A percentile compares a stretch with the other conserved stretches of the same genome.
Conservation (phyloP, 1,284 basidiomycete species). For the Malassezia japonica region DNA sequence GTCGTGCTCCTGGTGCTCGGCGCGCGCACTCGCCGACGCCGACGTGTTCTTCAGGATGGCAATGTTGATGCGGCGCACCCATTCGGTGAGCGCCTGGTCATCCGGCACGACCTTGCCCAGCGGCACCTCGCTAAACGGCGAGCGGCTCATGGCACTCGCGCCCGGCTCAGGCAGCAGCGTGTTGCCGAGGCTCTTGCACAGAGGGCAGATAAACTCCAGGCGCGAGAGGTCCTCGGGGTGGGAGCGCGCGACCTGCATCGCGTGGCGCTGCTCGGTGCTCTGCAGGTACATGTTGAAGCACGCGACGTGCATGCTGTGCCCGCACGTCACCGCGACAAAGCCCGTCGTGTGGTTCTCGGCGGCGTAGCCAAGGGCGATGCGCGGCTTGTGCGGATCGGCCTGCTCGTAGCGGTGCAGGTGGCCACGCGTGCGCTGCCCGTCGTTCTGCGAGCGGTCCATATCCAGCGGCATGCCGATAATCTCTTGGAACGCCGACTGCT, state of each 20-base stretch:
- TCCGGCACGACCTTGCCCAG: conserved; percentile 19
- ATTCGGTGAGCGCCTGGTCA: conserved; percentile 33
- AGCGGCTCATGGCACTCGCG: conserved; percentile 2
- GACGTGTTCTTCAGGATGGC: conserved; percentile 41
- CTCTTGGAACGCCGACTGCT: conserved; percentile 60
- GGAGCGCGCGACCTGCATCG: conserved; percentile 78
- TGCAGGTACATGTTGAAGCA: conserved; percentile 86
- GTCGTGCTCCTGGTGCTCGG: conserved; percentile 32
- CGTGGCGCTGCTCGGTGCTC: conserved; percentile 78
- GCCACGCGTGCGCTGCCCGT: conserved; percentile 28
- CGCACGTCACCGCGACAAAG: conserved; percentile 78
- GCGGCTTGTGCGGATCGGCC: not conserved
- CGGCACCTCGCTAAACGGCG: conserved; percentile 6
- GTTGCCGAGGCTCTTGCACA: conserved; percentile 97
- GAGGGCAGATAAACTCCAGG: conserved; percentile 89
- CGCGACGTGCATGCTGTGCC: conserved; percentile 91
- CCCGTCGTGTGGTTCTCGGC: conserved; percentile 52
- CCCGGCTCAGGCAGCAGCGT: conserved; percentile 71
- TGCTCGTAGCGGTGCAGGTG: conserved; percentile 7
- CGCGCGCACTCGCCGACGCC: conserved; percentile 1
- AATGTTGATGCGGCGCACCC: conserved; percentile 48
- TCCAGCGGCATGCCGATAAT: conserved; percentile 56
- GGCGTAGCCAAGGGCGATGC: conserved; percentile 23
- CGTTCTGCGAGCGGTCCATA: conserved; percentile 32
- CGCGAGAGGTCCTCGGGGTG: conserved; percentile 87